Percentiles rank a stretch among this genome's conserved stretches.
Evolutionary conservation across 2,329 filamentous ascomycete species (phyloP).

Genomic region (Colletotrichum phormii): DNA sequence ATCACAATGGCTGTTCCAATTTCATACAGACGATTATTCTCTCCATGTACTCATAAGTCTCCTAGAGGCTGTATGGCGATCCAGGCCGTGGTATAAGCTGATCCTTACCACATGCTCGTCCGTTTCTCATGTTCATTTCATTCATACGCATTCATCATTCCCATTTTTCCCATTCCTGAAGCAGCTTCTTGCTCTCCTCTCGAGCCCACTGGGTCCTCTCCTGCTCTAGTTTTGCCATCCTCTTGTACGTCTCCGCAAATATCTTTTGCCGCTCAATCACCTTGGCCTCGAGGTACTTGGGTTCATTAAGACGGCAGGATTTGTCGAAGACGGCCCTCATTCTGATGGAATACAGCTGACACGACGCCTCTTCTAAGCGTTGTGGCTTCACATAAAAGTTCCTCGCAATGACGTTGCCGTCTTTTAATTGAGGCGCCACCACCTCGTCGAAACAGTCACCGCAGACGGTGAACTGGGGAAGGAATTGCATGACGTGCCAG

Average conservation of each 20-base stretch:
- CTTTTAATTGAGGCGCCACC: conserved; percentile 74
- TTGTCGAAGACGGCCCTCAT: conserved; percentile 81
- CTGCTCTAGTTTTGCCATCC: conserved; percentile 58
- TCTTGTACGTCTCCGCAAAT: conserved; percentile 69
- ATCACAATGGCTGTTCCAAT: not conserved
- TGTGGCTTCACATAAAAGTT: conserved; percentile 74
- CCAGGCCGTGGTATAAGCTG: conserved; percentile 27
- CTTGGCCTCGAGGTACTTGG: conserved; percentile 69
- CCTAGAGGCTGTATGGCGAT: conserved; percentile 4
- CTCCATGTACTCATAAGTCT: conserved; percentile 10
- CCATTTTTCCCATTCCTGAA: conserved; percentile 69
- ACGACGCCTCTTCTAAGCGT: conserved; percentile 67
- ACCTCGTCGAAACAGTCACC: conserved; percentile 87
- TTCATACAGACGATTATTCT: conserved; percentile 25
- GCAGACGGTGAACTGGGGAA: conserved; percentile 86
- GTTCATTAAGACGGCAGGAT: conserved; percentile 75
- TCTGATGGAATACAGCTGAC: conserved; percentile 82
- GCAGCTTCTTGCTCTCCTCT: conserved; percentile 58
- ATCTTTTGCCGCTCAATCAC: conserved; percentile 69
- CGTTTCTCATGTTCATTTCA: conserved; percentile 34
- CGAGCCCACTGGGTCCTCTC: conserved; percentile 52
- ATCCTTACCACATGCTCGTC: conserved; percentile 14
- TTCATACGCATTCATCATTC: conserved; percentile 53
- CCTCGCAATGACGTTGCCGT: conserved; percentile 66
- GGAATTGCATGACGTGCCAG: conserved; percentile 83